Base-by-base conservation (phyloP, 2,329 filamentous ascomycete genomes). In the Ophiocordyceps robertsii region DNA sequence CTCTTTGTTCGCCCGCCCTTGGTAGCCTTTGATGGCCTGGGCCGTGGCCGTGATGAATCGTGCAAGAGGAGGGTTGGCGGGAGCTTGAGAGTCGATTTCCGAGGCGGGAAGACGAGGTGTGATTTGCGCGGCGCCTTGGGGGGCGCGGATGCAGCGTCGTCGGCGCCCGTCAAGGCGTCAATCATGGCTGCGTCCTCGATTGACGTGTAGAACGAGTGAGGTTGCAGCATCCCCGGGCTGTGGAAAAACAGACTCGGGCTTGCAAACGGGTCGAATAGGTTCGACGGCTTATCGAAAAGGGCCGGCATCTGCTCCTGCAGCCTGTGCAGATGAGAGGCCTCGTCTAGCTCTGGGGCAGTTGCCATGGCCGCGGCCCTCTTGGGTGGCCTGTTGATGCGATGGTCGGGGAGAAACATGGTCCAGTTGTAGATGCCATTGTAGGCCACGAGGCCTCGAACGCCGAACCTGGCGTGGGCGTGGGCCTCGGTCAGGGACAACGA, bases 401-500 rank as follows among this genome's bases (percentile, higher is more conserved):
- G 71, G 47, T 71, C 66, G 0, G 71, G 70, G 11, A 77, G 63
- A 45, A 79, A 74, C 55, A 65, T 72, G 44, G 74, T 76, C 77
- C 77, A 81, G 59, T 81, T 72, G 59, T 77, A 81, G 44, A 81
- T 66, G 36, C 75, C 77, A 48, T 81, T 76, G 56, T 71, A 71
- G 8, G 69, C 67, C 14, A 75, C 59, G 29, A 78, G 56, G 8
- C 75, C 75, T 10, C 71, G 65, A 37, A 80, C 62, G 33, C 62
- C 64, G 51, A 73, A 64, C 29, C 51, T 57, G 13, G 58, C 51
- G 42, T 69, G 60, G 2, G 59, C 49, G 37, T 66, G 62, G 1
- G 67, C 60, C 53, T 80, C 74, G 2, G 75, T 80, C 37, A 82
- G 56, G 9, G 75, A 69, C 3, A 81, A 61, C 1, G 73, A 69